Base-by-base conservation (phyloP, 2,329 filamentous ascomycete genomes). In the Fusarium sp. region DNA sequence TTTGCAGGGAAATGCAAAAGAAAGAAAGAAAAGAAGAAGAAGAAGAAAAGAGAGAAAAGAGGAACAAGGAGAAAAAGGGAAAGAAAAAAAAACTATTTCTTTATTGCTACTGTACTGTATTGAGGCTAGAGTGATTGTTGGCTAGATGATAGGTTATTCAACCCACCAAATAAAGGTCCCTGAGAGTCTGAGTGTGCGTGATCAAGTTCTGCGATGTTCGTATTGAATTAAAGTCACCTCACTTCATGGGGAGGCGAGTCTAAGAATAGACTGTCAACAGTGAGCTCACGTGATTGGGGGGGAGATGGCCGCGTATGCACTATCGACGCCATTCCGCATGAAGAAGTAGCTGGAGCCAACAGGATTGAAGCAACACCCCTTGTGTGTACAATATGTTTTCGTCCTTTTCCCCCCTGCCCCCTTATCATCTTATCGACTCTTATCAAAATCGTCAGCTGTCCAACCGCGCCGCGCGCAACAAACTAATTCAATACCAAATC, bases 221-320 rank as follows among this genome's bases (percentile, higher is more conserved):
- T 65, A 45, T 65, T 13, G 18, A 21, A 17, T 18, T 25, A 9
- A 9, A 9, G 8, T 21, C 11, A 29, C 23, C 42, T 35, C 14
- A 36, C 21, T 20, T 33, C 21, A 10, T 37, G 15, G 15, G 29
- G 11, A 31, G 13, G 29, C 13, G 23, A 23, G n/a, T 31, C 63
- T 66, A 66, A 62, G 35, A 61, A 66, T 66, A 66, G 36, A 47
- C 25, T 25, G 55, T 41, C 20, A 18, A 17, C 14, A 25, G 41
- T 25, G 20, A 18, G 47, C 39, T 25, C 54, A 69, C 60, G 65
- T 61, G 60, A 57, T 60, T 31, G 9, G 15, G 17, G 48, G 9
- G 15, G 17, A 51, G 20, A 29, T 20, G 64, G 64, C 64, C 64
- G 54, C 64, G 59, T 56, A 66, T 52, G 64, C 64, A 61, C 49